Percentiles rank a stretch among this genome's conserved stretches.
phyloP scores from a whole-genome alignment of 2,329 filamentous ascomycete genomes.

The Microdochium trichocladiopsis region DNA sequence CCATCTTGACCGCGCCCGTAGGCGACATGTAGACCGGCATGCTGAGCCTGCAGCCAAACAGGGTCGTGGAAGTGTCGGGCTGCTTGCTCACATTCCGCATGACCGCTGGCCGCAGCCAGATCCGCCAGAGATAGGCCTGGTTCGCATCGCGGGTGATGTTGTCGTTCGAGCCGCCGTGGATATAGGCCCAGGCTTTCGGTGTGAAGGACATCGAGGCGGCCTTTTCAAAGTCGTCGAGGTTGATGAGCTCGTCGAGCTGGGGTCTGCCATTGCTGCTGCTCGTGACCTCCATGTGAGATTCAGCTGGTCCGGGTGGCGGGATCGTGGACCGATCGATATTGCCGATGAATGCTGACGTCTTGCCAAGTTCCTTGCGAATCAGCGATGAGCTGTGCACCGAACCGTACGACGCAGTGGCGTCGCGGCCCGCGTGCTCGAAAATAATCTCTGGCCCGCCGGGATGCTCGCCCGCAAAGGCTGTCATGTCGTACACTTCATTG shows the following conservation, averaged over 20 bases:
- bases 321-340: not conserved
- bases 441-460: constrained; percentile 26
- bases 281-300: not conserved
- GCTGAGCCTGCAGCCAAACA: constrained; percentile 12
- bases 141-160: constrained; percentile 15
- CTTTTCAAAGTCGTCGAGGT: constrained; percentile 16
- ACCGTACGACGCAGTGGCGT: constrained; percentile 16
- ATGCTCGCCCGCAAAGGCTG: constrained; percentile 45
- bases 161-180: constrained; percentile 15
- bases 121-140: constrained; percentile 4
- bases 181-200: constrained; percentile 14
- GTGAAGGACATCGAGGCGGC: constrained; percentile 6
- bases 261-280: not conserved
- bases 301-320: not conserved
- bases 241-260: constrained; percentile 12
- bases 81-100: constrained; percentile 10
- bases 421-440: constrained; percentile 13
- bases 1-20: constrained; percentile 9
- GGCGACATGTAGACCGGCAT: constrained; percentile 14
- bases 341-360: not conserved
- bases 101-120: constrained; percentile 16
- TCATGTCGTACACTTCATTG: constrained; percentile 59
- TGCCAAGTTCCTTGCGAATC: constrained; percentile 9
- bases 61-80: constrained; percentile 7
- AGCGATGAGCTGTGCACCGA: constrained; percentile 12